Conservation (phyloP, 768 basidiomycete genomes). For the Tulasnella calospora region DNA sequence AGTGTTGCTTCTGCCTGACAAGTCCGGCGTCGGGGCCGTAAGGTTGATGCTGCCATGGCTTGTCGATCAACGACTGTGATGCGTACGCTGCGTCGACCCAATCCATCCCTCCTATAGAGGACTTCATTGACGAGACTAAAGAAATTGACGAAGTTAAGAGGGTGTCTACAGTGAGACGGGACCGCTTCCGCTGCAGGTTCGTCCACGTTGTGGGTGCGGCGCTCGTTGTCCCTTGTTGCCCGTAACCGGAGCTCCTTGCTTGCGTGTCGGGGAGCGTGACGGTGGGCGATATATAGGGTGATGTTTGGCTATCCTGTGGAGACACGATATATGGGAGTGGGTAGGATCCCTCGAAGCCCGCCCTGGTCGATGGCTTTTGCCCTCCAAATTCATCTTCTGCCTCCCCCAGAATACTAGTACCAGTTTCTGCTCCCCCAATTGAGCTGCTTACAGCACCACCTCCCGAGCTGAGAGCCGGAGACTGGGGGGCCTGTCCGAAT, state of each 20-base stretch:
- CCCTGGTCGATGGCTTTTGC: background rate
- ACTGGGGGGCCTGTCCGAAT: too few relatives aligned
- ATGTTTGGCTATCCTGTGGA: background rate
- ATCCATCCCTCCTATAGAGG: too few relatives aligned
- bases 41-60: background rate
- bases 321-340: background rate
- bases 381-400: background rate
- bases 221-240: background rate
- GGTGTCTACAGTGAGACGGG: too few relatives aligned
- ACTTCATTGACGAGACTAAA: too few relatives aligned
- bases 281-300: background rate
- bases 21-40: background rate
- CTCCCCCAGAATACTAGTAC: background rate
- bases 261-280: background rate
- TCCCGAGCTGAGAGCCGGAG: too few relatives aligned
- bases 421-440: background rate
- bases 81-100: too few relatives aligned
- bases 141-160: too few relatives aligned
- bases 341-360: too few relatives aligned
- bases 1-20: too few relatives aligned
- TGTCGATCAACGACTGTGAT: too few relatives aligned
- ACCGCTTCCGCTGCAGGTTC: background rate
- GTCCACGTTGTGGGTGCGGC: background rate
- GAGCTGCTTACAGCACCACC: too few relatives aligned
- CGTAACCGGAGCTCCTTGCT: background rate